phyloP scores from a whole-genome alignment of 1,284 basidiomycete species.

The Paramarasmius palmivorus region DNA sequence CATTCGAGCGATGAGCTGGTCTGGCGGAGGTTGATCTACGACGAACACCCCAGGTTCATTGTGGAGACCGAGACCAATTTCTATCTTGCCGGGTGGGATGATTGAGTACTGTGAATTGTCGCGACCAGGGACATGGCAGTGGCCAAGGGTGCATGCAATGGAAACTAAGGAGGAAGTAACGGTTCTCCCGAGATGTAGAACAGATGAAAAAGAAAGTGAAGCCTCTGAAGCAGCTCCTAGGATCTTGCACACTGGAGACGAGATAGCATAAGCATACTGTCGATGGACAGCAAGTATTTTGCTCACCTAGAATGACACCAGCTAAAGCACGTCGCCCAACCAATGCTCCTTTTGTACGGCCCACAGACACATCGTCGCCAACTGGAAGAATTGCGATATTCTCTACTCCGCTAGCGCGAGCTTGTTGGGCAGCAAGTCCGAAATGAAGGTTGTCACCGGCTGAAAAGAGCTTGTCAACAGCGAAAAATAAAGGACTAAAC shows the following conservation, averaged over 20 bases:
- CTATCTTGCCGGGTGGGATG: constrained; percentile 16
- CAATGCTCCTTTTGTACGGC: constrained; percentile 10
- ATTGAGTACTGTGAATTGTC: constrained; percentile 12
- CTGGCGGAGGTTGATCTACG: constrained; percentile 6
- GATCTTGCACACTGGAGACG: constrained; percentile 8
- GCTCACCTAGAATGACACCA: constrained; percentile 7
- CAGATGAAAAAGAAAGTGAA: neutral
- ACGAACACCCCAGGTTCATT: constrained; percentile 11
- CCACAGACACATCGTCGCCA: constrained; percentile 12
- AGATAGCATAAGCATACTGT: neutral
- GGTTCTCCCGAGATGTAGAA: constrained; percentile 7
- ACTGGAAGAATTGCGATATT: constrained; percentile 15
- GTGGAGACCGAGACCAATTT: constrained; percentile 11
- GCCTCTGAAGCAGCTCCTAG: constrained; percentile 11
- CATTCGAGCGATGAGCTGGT: constrained; percentile 8
- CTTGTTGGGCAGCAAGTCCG: constrained; percentile 12
- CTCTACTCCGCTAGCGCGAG: constrained; percentile 9
- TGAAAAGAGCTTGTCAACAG: no score
- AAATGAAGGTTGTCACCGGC: constrained; percentile 13
- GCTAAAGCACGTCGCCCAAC: constrained; percentile 12
- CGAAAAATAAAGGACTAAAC: no score
- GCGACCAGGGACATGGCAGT: constrained; percentile 12
- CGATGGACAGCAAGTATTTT: no score
- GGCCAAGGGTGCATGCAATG: constrained; percentile 11
- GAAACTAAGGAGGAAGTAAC: constrained; percentile 6